phyloP scores from a whole-genome alignment of 495 filamentous ascomycete species.

The Penicillium cinerascens region DNA sequence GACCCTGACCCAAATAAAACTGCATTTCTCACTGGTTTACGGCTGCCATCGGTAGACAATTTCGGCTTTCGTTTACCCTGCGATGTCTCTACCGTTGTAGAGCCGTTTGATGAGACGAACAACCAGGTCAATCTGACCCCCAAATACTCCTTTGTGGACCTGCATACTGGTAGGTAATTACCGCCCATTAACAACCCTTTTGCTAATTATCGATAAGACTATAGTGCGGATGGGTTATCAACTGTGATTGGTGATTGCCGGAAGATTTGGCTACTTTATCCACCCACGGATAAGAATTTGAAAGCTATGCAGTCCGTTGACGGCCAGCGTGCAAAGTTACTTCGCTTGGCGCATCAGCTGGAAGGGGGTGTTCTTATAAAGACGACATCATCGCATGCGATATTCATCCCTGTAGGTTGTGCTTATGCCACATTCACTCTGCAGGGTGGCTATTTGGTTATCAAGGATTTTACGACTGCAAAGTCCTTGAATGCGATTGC shows the following conservation, averaged over 20 bases:
- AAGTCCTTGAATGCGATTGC: conserved; percentile 10
- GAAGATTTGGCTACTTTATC: conserved; percentile 17
- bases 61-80: conserved; percentile 6
- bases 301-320: conserved; percentile 4
- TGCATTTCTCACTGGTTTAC: conserved; percentile 8
- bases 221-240: conserved; percentile 15
- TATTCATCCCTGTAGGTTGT: conserved; percentile 12
- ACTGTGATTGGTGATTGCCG: conserved; percentile 11
- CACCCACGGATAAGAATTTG: conserved; percentile 13
- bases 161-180: conserved; percentile 14
- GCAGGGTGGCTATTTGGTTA: conserved; percentile 15
- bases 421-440: conserved; percentile 14
- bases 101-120: conserved; percentile 11
- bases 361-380: conserved; percentile 14
- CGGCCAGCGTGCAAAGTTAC: conserved; percentile 9
- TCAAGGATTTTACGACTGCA: conserved; percentile 15
- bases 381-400: conserved; percentile 14
- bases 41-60: conserved; percentile 3
- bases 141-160: conserved; percentile 16
- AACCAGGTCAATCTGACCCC: conserved; percentile 15
- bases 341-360: conserved; percentile 1
- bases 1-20: conserved; percentile 1
- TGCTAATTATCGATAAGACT: no score
- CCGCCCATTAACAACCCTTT: no score
- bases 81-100: conserved; percentile 5